Percentiles rank a stretch among this genome's conserved stretches.
These are phyloP conservation scores for Phytophthora pini DNA, from an alignment of 352 stramenopile genomes.

Conservation along the genomic window DNA sequence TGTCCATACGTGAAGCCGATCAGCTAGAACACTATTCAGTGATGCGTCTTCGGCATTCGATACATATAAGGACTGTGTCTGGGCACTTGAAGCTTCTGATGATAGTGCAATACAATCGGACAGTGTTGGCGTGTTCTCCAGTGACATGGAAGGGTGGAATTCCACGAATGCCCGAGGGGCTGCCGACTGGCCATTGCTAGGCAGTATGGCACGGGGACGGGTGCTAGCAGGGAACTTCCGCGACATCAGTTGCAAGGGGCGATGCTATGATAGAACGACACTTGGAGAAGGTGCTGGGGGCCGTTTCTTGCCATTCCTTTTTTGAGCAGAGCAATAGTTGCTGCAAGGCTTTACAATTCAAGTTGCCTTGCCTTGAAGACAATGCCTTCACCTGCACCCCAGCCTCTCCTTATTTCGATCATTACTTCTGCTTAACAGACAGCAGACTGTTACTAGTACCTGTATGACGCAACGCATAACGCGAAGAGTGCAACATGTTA, in stretches of 20 bases:
- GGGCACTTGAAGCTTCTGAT: neutral
- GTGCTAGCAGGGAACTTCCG: conserved; percentile 7
- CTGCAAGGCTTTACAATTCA: no score
- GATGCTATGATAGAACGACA: no score
- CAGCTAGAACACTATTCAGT: conserved; percentile 29
- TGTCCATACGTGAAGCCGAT: conserved; percentile 39
- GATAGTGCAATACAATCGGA: conserved; percentile 35
- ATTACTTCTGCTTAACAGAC: no score
- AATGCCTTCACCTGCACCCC: no score
- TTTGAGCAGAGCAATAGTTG: no score
- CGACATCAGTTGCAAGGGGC: conserved; percentile 3
- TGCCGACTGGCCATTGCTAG: conserved; percentile 10
- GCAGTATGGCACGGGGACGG: neutral
- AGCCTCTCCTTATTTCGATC: no score
- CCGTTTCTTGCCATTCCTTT: neutral
- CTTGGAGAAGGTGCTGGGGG: neutral
- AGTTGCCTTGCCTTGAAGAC: no score
- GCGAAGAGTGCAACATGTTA: no score
- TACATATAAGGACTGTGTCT: neutral
- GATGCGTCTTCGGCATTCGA: conserved; percentile 16
- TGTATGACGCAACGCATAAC: no score
- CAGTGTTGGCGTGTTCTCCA: conserved; percentile 46
- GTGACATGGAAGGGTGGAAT: conserved; percentile 76
- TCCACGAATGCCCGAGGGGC: conserved; percentile 46
- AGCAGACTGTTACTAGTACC: no score